Percentiles rank a stretch among this genome's conserved stretches.
Conservation (phyloP, 2,329 filamentous ascomycete genomes). For the Xylariaceae sp. region DNA sequence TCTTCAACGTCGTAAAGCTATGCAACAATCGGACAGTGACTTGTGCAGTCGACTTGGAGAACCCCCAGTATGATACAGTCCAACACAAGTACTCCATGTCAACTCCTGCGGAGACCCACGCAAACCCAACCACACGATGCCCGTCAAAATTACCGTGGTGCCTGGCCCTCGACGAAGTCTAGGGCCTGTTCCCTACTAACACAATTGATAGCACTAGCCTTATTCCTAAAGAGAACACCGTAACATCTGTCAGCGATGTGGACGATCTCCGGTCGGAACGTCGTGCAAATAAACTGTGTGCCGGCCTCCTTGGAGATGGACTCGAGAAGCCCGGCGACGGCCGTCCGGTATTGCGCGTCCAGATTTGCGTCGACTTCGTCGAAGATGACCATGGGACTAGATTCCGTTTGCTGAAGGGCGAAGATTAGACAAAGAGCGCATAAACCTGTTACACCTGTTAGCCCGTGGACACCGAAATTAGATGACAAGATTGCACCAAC, state of each 20-base stretch:
- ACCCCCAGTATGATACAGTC: background rate
- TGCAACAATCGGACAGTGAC: background rate
- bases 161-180: slow-evolving; percentile 90
- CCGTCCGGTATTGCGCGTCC: slow-evolving; percentile 95
- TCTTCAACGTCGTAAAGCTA: background rate
- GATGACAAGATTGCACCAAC: slow-evolving; percentile 52
- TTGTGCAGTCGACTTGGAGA: background rate
- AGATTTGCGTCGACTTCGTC: slow-evolving; percentile 99
- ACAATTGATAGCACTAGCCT: slow-evolving; percentile 92
- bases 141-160: slow-evolving; percentile 35
- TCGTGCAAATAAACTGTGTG: slow-evolving; percentile 95
- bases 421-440: slow-evolving; percentile 98
- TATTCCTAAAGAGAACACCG: slow-evolving; percentile 90
- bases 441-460: slow-evolving; percentile 61
- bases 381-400: slow-evolving; percentile 97
- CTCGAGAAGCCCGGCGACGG: slow-evolving; percentile 86
- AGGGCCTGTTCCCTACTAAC: slow-evolving; percentile 85
- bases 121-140: background rate
- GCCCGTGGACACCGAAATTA: slow-evolving; percentile 9
- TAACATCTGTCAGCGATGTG: slow-evolving; percentile 97
- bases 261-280: slow-evolving; percentile 95
- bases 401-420: slow-evolving; percentile 97
- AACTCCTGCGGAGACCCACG: background rate
- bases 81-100: background rate
- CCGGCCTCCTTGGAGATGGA: slow-evolving; percentile 70